These are phyloP conservation scores for Kalaharituber pfeilii DNA, from an alignment of 2,329 filamentous ascomycete genomes.

Conservation along the genomic window DNA sequence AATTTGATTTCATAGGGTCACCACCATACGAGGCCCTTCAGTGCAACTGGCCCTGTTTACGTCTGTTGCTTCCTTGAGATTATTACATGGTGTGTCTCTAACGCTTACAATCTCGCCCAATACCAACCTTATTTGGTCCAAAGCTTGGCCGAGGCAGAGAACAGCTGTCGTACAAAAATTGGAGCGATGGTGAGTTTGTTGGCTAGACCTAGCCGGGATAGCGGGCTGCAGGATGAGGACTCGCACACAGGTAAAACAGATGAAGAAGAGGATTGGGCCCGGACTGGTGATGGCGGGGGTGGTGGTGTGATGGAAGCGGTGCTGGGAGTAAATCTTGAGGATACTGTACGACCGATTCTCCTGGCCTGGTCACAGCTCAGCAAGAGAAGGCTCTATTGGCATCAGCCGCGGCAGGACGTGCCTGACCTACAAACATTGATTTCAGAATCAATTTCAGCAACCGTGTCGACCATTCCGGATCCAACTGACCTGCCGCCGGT, in stretches of 20 bases:
- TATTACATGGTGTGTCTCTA: background rate
- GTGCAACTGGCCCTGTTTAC: no score
- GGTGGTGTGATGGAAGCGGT: background rate
- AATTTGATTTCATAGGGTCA: no score
- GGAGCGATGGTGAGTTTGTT: background rate
- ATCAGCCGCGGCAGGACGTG: background rate
- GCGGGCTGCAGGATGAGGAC: background rate
- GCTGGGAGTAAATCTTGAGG: background rate
- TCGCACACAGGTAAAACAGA: background rate
- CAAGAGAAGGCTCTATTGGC: background rate
- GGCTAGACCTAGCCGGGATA: background rate
- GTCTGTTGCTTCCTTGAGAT: no score
- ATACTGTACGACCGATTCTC: background rate
- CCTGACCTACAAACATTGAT: background rate
- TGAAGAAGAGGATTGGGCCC: background rate
- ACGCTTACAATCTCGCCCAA: background rate
- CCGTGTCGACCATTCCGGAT: background rate
- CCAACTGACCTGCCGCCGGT: background rate
- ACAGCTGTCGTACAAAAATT: background rate
- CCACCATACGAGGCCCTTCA: no score
- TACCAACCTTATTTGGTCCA: conserved; percentile 3
- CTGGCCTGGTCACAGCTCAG: background rate
- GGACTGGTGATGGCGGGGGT: background rate
- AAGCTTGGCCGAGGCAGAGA: background rate
- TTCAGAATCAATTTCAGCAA: background rate